Evolutionary conservation across 768 basidiomycete genomes (phyloP), one percentile per base, ranked within the genome.

Genomic region (Serendipita indica): DNA sequence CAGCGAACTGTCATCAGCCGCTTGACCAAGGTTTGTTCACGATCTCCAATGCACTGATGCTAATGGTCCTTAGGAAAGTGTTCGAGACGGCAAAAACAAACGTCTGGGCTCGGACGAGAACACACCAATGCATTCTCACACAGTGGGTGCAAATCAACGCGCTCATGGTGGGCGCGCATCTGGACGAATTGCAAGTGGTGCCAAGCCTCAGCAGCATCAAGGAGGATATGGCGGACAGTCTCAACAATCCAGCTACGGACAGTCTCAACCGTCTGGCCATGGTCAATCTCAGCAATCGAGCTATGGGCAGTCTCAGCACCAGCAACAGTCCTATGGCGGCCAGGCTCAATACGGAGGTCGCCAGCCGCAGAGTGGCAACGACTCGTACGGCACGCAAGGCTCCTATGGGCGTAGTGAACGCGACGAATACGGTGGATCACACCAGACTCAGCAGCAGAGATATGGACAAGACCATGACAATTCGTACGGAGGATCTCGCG

Each of bases 81-180:
- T 82, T 16, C 70, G 77, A 33, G 69, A 74, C 1, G 77, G 78
- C 41, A 77, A 72, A 63, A 82, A 82, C 66, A 81, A 81, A 63
- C 75, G 79, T 16, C 70, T 76, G 16, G 77, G 76, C 46, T 74
- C 76, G 14, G 77, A 79, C 39, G 66, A 69, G 43, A 65, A 69
- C 25, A 32, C 59, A 3, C 12, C 27, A 22, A 60, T 25, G 35
- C 28, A 22, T 20, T 37, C 45, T 2, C 30, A 37, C 20, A 22
- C 18, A 10, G 20, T 33, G n/a, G 43, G 46, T 3, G 20, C 33
- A 7, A 25, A 22, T 13, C 58, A 59, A 7, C 39, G n/a, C 7
- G 28, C 28, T 27, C 16, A 39, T 35, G 45, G 59, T 12, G 25
- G 16, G 18, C n/a, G 14, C 30, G 45, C 32, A 7, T 30, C 20